Evolutionary conservation across 2,329 filamentous ascomycete species (phyloP).

Genomic region (Paraconiothyrium sp.): DNA sequence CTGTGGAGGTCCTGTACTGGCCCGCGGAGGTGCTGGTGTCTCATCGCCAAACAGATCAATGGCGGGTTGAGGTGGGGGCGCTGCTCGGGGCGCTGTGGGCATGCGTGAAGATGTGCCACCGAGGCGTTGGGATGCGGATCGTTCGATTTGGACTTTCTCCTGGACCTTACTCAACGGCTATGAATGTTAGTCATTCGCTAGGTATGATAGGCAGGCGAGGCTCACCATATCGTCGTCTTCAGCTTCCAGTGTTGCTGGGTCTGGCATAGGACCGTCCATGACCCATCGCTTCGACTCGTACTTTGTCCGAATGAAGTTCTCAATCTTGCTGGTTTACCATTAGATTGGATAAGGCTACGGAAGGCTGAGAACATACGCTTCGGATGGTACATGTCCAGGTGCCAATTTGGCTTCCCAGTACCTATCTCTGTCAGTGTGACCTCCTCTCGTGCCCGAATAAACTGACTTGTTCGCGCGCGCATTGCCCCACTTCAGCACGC

Average conservation of each 20-base stretch:
- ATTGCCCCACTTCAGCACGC: constrained; percentile 95
- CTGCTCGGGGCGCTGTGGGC: constrained; percentile 53
- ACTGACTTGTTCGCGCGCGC: constrained; percentile 88
- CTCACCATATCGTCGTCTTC: constrained; percentile 81
- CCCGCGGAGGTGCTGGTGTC: constrained; percentile 70
- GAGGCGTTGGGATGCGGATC: constrained; percentile 64
- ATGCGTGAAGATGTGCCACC: constrained; percentile 41
- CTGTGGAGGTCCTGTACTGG: constrained; percentile 76
- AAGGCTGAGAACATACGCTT: constrained; percentile 65
- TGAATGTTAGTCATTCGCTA: constrained; percentile 20
- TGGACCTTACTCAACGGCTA: constrained; percentile 73
- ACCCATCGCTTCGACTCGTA: constrained; percentile 99
- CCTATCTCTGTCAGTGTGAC: constrained; percentile 50
- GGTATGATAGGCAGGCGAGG: constrained; percentile 53
- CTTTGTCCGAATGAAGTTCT: constrained; percentile 99
- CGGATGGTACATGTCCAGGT: constrained; percentile 88
- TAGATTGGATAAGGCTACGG: constrained; percentile 1
- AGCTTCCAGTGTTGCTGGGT: constrained; percentile 85
- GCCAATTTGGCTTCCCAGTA: constrained; percentile 97
- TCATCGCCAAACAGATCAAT: constrained; percentile 87
- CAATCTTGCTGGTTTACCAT: constrained; percentile 75
- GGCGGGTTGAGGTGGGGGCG: constrained; percentile 50
- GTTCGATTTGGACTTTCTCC: constrained; percentile 74
- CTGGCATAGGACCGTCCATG: constrained; percentile 96
- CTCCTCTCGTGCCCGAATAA: background rate